Base-by-base conservation (phyloP, 768 basidiomycete genomes). In the Lentinus tigrinus region DNA sequence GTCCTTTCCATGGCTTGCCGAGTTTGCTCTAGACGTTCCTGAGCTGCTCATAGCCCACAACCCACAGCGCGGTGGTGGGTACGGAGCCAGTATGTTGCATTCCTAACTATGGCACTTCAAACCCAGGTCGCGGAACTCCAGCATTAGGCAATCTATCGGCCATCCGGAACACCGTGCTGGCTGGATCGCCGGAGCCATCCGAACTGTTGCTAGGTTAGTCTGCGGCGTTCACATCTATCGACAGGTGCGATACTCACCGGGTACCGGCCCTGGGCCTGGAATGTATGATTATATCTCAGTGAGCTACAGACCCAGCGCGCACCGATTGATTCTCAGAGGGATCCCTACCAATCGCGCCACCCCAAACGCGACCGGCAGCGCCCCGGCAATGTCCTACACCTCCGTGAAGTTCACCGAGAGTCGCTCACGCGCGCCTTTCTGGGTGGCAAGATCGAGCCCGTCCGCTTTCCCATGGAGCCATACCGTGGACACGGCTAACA, bases 241-340 rank as follows among this genome's bases (percentile, higher is more conserved):
- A 23, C 43, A 46, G 21, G 24, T 19, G 21, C 21, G 23, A 9
- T 46, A 37, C 48, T 42, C 55, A 55, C 54, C 21, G 39, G 16
- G 16, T 21, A 56, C 49, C 56, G 23, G 38, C 56, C 56, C 48
- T 56, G 56, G 40, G 26, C 16, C 43, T 44, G 23, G 48, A 37
- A 31, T 52, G 39, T 9, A 10, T 23, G 39, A 38, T 27, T 40
- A 39, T 17, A 43, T 37, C n/a, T 31, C 31, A 31, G 31, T 11
- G 50, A 7, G 19, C 50, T 38, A 26, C 51, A 46, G 51, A 48
- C 56, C 48, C 55, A 49, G 57, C 46, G 56, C 50, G 42, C 28
- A 28, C 26, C 46, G 38, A 48, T 52, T 40, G n/a, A 49, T 48
- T 54, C 52, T 42, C 47, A 53, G 52, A 43, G 48, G 54, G 54